Percentiles rank a stretch among this genome's conserved stretches.
These are phyloP conservation scores for Hypomyces perniciosus DNA, from an alignment of 2,329 filamentous ascomycete species.

Conservation along the genomic window DNA sequence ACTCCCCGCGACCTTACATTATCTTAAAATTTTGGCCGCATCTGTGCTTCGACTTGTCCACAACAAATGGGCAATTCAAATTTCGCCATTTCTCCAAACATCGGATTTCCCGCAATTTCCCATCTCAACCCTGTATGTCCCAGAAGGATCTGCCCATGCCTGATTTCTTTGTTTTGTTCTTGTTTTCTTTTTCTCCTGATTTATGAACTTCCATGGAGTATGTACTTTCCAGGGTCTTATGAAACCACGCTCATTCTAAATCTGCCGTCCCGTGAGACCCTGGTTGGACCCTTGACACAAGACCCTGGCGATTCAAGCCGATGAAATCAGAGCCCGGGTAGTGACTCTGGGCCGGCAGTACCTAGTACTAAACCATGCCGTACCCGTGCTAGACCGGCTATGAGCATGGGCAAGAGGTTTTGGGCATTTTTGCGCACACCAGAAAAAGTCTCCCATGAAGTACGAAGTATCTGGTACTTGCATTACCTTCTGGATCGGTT, in stretches of 20 bases:
- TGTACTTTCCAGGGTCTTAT: no score
- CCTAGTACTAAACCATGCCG: background rate
- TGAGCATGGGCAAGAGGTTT: no score
- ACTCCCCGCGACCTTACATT: no score
- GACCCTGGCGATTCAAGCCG: background rate
- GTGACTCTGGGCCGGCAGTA: background rate
- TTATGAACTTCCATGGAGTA: no score
- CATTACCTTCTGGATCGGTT: no score
- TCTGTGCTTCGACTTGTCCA: background rate
- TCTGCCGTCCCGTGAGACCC: slow-evolving; percentile 5
- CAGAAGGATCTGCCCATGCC: background rate
- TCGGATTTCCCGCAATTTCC: slow-evolving; percentile 10
- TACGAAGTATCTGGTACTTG: background rate
- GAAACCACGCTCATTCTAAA: no score
- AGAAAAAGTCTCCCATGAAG: background rate
- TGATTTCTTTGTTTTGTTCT: background rate
- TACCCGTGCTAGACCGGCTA: no score
- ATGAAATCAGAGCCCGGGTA: slow-evolving; percentile 11
- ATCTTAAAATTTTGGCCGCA: no score
- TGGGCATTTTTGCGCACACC: background rate
- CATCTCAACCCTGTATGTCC: background rate
- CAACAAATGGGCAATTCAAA: slow-evolving; percentile 7
- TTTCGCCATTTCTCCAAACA: slow-evolving; percentile 3
- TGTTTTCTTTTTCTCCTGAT: background rate
- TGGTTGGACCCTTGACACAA: slow-evolving; percentile 8